phyloP scores from a whole-genome alignment of 1,284 basidiomycete genomes.

The Austroboletus olivaceoglutinosus region DNA sequence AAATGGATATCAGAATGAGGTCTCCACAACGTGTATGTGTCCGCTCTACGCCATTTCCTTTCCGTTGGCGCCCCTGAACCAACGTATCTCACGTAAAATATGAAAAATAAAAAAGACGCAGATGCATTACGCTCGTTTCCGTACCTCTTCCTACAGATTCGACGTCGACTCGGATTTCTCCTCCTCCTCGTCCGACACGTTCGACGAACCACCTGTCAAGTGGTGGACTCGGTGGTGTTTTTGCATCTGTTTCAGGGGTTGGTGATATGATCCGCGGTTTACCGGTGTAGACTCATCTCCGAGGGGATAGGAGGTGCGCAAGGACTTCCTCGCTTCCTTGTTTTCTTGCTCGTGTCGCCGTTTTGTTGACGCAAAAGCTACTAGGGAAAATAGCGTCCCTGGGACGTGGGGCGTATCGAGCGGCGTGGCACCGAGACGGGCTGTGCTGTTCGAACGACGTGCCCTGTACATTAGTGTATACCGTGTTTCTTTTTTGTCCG shows the following conservation, averaged over 20 bases:
- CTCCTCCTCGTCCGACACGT: constrained; percentile 27
- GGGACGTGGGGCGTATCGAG: not conserved
- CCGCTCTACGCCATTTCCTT: not conserved
- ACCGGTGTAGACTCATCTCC: constrained; percentile 13
- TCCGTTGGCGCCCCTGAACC: not conserved
- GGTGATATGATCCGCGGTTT: constrained; percentile 15
- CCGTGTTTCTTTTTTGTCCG: not conserved
- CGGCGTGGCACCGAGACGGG: no score
- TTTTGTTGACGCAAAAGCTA: no score
- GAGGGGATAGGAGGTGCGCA: constrained; percentile 17
- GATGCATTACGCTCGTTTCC: constrained; percentile 6
- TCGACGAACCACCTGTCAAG: constrained; percentile 20
- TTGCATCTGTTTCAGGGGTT: constrained; percentile 24
- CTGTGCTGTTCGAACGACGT: not conserved
- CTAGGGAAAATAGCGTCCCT: not conserved
- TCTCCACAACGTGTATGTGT: constrained; percentile 15
- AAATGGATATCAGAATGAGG: constrained; percentile 13
- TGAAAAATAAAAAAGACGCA: constrained; percentile 2
- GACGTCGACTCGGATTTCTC: constrained; percentile 28
- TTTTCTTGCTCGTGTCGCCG: not conserved
- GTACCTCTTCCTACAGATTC: constrained; percentile 18
- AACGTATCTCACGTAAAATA: not conserved
- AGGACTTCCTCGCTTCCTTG: not conserved
- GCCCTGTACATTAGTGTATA: not conserved
- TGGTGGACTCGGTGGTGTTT: constrained; percentile 23